These are phyloP conservation scores for Stephania japonica DNA, from an alignment of 164 flowering plant species.

Conservation along the genomic window DNA sequence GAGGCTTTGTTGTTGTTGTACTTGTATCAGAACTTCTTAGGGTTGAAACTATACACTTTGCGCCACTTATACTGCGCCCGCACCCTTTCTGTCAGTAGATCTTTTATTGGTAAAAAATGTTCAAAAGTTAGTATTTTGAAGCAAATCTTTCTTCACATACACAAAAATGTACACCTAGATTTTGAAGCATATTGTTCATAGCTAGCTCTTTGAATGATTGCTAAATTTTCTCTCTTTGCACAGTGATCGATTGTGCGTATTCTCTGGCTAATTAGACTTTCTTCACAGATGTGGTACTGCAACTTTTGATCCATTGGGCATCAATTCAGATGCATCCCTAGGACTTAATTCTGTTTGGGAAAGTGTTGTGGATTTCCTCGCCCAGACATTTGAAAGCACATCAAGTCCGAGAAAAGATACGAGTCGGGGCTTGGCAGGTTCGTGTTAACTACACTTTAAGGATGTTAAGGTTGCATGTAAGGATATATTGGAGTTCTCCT, in stretches of 20 bases:
- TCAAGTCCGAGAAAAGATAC: constrained; percentile 67
- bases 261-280: constrained; percentile 13
- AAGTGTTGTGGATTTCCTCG: constrained; percentile 31
- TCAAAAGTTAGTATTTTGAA: neutral
- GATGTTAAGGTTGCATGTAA: constrained; percentile 8
- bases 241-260: neutral
- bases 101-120: neutral
- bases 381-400: constrained; percentile 52
- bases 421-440: constrained; percentile 86
- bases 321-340: constrained; percentile 40
- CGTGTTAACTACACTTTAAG: constrained; percentile 2
- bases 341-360: constrained; percentile 46
- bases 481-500: constrained; percentile 6
- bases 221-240: neutral
- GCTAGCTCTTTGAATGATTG: neutral
- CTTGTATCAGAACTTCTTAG: no score
- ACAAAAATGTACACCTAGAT: neutral
- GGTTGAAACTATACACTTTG: no score
- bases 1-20: no score
- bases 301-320: constrained; percentile 83
- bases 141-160: neutral
- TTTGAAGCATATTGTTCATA: neutral
- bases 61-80: no score
- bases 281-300: constrained; percentile 43
- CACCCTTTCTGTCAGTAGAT: neutral